phyloP scores from a whole-genome alignment of 805 yeast species.

The Lipomyces orientalis region DNA sequence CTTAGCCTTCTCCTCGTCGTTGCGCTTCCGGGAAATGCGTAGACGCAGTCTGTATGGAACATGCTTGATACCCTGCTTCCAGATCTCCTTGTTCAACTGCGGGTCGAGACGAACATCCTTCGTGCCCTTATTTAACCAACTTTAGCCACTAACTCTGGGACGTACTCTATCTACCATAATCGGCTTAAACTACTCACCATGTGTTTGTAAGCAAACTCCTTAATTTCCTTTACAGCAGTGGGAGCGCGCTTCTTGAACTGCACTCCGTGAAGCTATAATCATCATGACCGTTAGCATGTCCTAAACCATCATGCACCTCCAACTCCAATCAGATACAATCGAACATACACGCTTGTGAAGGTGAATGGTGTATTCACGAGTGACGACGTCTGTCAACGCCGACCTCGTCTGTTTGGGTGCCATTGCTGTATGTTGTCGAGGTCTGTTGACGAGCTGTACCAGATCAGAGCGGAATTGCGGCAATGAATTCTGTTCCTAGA shows the following conservation, averaged over 20 bases:
- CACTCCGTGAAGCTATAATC: constrained; percentile 84
- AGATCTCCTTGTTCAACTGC: constrained; percentile 95
- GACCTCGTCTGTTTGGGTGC: constrained; percentile 56
- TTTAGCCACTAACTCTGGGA: neutral
- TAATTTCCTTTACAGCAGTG: constrained; percentile 98
- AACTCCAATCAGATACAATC: neutral
- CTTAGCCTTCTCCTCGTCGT: constrained; percentile 99
- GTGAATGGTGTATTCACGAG: constrained; percentile 99
- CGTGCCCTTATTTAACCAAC: constrained; percentile 62
- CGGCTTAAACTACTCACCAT: constrained; percentile 52
- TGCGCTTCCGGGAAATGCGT: constrained; percentile 99
- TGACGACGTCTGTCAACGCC: constrained; percentile 98
- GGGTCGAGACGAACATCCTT: constrained; percentile 99
- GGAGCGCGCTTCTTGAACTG: constrained; percentile 99
- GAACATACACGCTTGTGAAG: constrained; percentile 96
- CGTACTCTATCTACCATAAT: neutral
- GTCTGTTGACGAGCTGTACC: neutral
- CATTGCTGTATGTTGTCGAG: constrained; percentile 41
- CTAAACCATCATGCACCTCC: neutral
- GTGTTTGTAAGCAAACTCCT: constrained; percentile 97
- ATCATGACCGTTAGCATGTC: neutral
- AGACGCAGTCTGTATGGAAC: constrained; percentile 97
- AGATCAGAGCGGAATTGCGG: neutral
- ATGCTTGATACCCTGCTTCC: constrained; percentile 99
- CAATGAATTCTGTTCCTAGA: neutral